Evolutionary conservation across 2,329 filamentous ascomycete genomes (phyloP).

Genomic region (Nectriaceae sp.): DNA sequence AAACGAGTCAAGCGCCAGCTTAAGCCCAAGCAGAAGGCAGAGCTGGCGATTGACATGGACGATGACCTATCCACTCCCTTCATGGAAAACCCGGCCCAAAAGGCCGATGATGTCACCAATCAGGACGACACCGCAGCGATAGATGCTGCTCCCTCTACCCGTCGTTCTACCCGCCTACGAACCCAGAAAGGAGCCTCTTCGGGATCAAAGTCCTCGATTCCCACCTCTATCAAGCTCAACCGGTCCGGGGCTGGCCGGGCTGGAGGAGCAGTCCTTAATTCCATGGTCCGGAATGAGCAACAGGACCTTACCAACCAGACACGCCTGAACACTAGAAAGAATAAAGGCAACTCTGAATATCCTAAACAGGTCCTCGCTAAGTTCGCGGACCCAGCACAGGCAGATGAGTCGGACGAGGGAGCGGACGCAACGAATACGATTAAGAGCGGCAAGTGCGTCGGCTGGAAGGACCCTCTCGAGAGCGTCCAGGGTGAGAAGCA

Average conservation of each 20-base stretch:
- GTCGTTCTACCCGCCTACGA: constrained; percentile 38
- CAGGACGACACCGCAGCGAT: constrained; percentile 14
- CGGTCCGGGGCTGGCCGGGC: constrained; percentile 28
- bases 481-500: constrained; percentile 24
- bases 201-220: constrained; percentile 35
- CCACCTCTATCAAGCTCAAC: constrained; percentile 35
- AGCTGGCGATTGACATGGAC: constrained; percentile 14
- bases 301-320: constrained; percentile 37
- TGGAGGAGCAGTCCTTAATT: constrained; percentile 20
- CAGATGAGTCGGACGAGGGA: constrained; percentile 21
- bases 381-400: constrained; percentile 23
- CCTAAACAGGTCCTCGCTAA: constrained; percentile 37
- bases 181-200: constrained; percentile 15
- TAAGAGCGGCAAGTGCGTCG: constrained; percentile 32
- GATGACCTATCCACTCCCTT: constrained; percentile 8
- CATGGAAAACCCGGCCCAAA: constrained; percentile 2
- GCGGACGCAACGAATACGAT: constrained; percentile 10
- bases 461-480: constrained; percentile 37
- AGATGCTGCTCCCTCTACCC: constrained; percentile 17
- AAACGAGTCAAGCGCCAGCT: constrained; percentile 26
- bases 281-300: constrained; percentile 31
- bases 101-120: constrained; percentile 6
- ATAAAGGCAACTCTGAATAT: constrained; percentile 38
- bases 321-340: constrained; percentile 36
- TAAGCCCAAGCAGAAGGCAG: constrained; percentile 19